A percentile compares a stretch with the other conserved stretches of the same genome.
Evolutionary conservation across 2,329 filamentous ascomycete genomes (phyloP).

Genomic region (Pseudocercospora vitis): DNA sequence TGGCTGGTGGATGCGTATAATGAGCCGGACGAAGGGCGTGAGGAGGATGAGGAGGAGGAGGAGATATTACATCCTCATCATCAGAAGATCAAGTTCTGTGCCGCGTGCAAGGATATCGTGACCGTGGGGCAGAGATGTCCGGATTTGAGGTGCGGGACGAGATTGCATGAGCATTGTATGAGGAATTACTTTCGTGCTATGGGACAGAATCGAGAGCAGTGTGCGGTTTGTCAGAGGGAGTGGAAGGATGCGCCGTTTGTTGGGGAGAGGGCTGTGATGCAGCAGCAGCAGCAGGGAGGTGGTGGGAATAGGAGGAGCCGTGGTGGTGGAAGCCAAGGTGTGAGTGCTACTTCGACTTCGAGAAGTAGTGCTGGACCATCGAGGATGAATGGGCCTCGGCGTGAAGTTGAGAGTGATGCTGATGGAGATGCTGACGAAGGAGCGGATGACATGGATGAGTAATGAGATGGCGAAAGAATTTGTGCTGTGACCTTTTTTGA

Average conservation of each 20-base stretch:
- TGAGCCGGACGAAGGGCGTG: slow-evolving; percentile 61
- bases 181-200: slow-evolving; percentile 72
- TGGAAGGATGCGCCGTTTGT: slow-evolving; percentile 56
- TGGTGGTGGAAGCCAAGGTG: slow-evolving; percentile 25
- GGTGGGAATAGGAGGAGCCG: background rate
- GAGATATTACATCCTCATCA: no score
- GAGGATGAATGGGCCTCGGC: slow-evolving; percentile 22
- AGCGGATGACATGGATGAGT: slow-evolving; percentile 22
- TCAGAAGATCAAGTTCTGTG: slow-evolving; percentile 80
- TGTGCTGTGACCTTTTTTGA: background rate
- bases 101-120: slow-evolving; percentile 85
- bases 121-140: slow-evolving; percentile 79
- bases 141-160: slow-evolving; percentile 64
- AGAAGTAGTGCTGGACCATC: slow-evolving; percentile 21
- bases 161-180: slow-evolving; percentile 76
- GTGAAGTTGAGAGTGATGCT: no score
- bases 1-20: slow-evolving; percentile 94
- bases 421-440: no score
- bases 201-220: slow-evolving; percentile 58
- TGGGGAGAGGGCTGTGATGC: slow-evolving; percentile 51
- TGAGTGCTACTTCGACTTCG: slow-evolving; percentile 12
- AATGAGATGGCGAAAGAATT: background rate
- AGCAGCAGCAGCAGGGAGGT: background rate
- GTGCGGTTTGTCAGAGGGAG: slow-evolving; percentile 57
- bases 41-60: slow-evolving; percentile 42